Evolutionary conservation across 202 grass and related monocot genomes (phyloP).

Genomic region (Tripidium arundinaceum): DNA sequence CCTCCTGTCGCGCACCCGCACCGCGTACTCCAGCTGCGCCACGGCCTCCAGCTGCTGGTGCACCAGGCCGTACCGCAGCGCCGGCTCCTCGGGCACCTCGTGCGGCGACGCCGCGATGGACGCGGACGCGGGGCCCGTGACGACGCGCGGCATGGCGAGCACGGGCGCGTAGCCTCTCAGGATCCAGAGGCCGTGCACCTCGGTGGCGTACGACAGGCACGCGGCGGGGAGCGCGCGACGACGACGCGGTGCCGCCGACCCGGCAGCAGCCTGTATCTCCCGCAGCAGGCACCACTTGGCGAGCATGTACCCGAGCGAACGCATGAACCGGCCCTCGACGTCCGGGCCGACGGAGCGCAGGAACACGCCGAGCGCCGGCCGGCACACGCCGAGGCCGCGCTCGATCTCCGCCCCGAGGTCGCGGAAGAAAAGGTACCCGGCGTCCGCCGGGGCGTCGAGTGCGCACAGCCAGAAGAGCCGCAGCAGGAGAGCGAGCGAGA

Average conservation of each 20-base stretch:
- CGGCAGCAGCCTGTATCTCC: slow-evolving; percentile 39
- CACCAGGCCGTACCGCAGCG: slow-evolving; percentile 60
- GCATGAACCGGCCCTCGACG: slow-evolving; percentile 59
- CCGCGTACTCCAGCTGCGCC: slow-evolving; percentile 57
- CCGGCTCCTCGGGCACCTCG: slow-evolving; percentile 54
- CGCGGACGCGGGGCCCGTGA: slow-evolving; percentile 1
- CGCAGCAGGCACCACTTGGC: slow-evolving; percentile 81
- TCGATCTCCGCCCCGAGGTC: slow-evolving; percentile 37
- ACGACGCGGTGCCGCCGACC: neutral
- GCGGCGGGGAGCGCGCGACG: slow-evolving; percentile 1
- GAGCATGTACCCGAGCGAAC: slow-evolving; percentile 90
- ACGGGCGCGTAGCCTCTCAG: slow-evolving; percentile 62
- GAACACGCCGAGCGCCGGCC: slow-evolving; percentile 39
- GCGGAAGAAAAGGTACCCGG: slow-evolving; percentile 77
- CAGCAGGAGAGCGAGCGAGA: slow-evolving; percentile 62
- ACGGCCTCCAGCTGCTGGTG: slow-evolving; percentile 80
- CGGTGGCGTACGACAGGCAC: slow-evolving; percentile 48
- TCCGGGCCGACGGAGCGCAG: slow-evolving; percentile 58
- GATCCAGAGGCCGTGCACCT: slow-evolving; percentile 57
- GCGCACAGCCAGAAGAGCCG: slow-evolving; percentile 83
- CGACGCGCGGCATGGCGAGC: slow-evolving; percentile 47
- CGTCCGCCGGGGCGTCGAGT: slow-evolving; percentile 54
- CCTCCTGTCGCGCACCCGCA: slow-evolving; percentile 32
- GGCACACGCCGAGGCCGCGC: slow-evolving; percentile 30
- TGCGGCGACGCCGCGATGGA: slow-evolving; percentile 10